Evolutionary conservation across 176 grass and related monocot genomes (phyloP).

Genomic region (Paspalum notatum): DNA sequence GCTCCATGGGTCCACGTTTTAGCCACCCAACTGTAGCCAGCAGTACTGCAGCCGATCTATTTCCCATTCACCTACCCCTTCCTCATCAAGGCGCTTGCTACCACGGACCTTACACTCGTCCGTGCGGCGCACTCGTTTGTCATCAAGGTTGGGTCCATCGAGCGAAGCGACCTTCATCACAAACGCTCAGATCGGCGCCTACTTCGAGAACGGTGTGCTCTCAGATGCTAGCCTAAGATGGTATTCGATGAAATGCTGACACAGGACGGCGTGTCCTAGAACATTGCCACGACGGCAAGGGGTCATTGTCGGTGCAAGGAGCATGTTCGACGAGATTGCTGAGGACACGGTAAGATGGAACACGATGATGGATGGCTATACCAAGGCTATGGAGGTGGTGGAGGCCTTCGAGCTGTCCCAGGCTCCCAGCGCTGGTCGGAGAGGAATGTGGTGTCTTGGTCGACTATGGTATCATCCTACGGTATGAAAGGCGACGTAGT

Average conservation of each 20-base stretch:
- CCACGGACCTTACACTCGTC: constrained; percentile 29
- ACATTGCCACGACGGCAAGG: constrained; percentile 54
- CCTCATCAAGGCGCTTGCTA: constrained; percentile 61
- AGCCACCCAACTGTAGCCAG: no score
- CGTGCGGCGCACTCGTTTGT: constrained; percentile 42
- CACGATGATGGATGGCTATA: constrained; percentile 65
- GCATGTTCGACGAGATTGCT: constrained; percentile 69
- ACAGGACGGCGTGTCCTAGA: constrained; percentile 62
- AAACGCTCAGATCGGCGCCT: constrained; percentile 63
- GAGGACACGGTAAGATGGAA: constrained; percentile 79
- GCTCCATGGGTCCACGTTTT: no score
- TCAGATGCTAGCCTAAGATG: constrained; percentile 38
- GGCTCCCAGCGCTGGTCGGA: constrained; percentile 60
- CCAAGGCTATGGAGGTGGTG: constrained; percentile 57
- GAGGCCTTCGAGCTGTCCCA: constrained; percentile 57
- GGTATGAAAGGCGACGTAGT: constrained; percentile 77
- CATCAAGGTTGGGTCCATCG: constrained; percentile 46
- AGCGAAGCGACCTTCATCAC: constrained; percentile 63
- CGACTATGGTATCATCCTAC: constrained; percentile 62
- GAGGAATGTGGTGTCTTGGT: constrained; percentile 84
- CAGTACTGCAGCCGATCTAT: no score
- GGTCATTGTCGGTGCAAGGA: constrained; percentile 36
- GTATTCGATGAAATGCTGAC: constrained; percentile 57
- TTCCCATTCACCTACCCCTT: constrained; percentile 73
- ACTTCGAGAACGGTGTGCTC: constrained; percentile 49